Evolutionary conservation across 352 stramenopile species (phyloP).

Genomic region (Pythium rhizo-oryzae): DNA sequence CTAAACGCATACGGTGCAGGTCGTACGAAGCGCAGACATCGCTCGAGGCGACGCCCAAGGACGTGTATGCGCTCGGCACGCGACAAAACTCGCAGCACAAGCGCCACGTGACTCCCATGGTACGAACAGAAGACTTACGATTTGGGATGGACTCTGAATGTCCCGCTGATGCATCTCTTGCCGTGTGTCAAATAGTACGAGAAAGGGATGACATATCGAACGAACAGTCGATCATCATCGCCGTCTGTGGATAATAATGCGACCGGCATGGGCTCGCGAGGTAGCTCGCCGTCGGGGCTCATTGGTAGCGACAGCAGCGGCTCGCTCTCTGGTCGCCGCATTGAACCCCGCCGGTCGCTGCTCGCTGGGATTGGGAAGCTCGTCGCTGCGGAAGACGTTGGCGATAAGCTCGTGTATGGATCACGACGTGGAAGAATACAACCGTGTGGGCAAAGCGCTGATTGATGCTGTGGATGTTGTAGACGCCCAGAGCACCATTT

Average conservation of each 20-base stretch:
- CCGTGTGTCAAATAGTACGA: constrained; percentile 26
- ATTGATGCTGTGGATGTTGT: not conserved
- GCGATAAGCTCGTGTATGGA: constrained; percentile 44
- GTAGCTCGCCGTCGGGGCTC: constrained; percentile 20
- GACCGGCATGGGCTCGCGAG: not conserved
- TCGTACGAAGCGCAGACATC: constrained; percentile 64
- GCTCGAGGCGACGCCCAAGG: constrained; percentile 51
- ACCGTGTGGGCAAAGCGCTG: too few relatives aligned
- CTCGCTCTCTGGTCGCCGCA: constrained; percentile 42
- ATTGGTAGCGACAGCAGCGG: constrained; percentile 32
- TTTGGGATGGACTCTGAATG: too few relatives aligned
- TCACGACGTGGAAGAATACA: too few relatives aligned
- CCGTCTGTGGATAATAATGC: constrained; percentile 7
- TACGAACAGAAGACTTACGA: constrained; percentile 9
- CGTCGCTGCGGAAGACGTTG: constrained; percentile 56
- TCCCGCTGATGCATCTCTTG: not conserved
- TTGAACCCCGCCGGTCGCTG: constrained; percentile 63
- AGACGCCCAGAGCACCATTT: constrained; percentile 58
- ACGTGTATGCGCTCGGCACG: constrained; percentile 47
- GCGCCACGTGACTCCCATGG: constrained; percentile 64
- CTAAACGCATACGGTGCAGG: too few relatives aligned
- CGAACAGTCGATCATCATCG: constrained; percentile 1
- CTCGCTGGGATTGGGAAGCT: constrained; percentile 77
- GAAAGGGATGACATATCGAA: constrained; percentile 14
- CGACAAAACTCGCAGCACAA: constrained; percentile 63